Base-by-base conservation (phyloP, 805 yeast genomes). In the Wickerhamiella azymoides region DNA sequence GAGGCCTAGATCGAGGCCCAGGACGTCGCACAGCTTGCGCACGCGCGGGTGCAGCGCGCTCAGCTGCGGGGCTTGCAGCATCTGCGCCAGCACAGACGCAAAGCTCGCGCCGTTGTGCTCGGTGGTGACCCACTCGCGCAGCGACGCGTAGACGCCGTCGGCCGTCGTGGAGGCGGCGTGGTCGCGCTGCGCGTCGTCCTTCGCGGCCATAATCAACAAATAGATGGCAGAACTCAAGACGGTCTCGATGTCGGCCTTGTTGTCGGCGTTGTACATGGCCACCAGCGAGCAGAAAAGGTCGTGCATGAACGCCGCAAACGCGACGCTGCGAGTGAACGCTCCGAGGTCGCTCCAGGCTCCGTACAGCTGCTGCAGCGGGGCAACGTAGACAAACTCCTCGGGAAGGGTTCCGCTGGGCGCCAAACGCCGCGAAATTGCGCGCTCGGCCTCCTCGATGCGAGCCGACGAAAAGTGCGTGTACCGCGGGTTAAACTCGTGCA, bases 361-460 rank as follows among this genome's bases (percentile, higher is more conserved):
- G 13, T 25, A 5, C 9, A 66, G 51, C 3, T 53, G 52, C 25
- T 50, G 50, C 30, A 72, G 54, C 1, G 65, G 61, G 0, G 94
- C 93, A 6, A 70, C 69, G 7, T 84, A 66, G 14, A 71, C 77
- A 4, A 79, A 68, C 2, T 76, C 76, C 2, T 70, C 65, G 17
- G 64, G 50, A 1, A 69, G 63, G 3, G 66, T 57, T 0, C 67
- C 61, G 61, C 21, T 63, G 56, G 46, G 68, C 64, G 9, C 73
- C 68, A 36, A 71, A 60, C 24, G 72, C 28, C 72, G 73, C 53
- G 79, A 77, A 26, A 83, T 63, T 4, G 76, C 63, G 39, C 70
- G 72, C 47, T 82, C 80, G 6, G 94, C 89, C 49, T 85, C 96
- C 46, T 85, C 96, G 46, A 89, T 73, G 45, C 77, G 78, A 53